phyloP scores from a whole-genome alignment of 768 basidiomycete genomes.

The Trametes villosa region DNA sequence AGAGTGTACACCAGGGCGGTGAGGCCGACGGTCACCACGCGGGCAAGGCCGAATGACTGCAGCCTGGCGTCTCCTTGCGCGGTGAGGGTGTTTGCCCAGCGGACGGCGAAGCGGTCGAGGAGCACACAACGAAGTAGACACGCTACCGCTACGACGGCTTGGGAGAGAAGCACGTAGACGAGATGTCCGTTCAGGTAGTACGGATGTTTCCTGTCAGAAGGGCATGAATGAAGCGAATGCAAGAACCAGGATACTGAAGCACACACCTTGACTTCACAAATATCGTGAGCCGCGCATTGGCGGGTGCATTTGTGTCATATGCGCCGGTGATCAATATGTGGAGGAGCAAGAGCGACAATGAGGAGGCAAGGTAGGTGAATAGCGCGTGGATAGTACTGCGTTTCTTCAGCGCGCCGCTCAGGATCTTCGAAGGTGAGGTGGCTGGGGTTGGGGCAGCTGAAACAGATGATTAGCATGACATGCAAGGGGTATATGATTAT shows the following conservation, averaged over 20 bases:
- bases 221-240: neutral
- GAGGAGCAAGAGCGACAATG: slow-evolving; percentile 46
- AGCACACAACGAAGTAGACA: slow-evolving; percentile 64
- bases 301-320: slow-evolving; percentile 35
- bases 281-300: slow-evolving; percentile 50
- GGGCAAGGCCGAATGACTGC: slow-evolving; percentile 24
- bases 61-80: slow-evolving; percentile 5
- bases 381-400: slow-evolving; percentile 50
- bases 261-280: slow-evolving; percentile 73
- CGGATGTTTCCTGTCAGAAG: slow-evolving; percentile 63
- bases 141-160: slow-evolving; percentile 48
- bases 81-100: slow-evolving; percentile 29
- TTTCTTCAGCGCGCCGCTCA: slow-evolving; percentile 52
- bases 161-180: slow-evolving; percentile 60
- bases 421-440: slow-evolving; percentile 54
- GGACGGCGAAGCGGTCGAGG: slow-evolving; percentile 57
- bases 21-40: slow-evolving; percentile 21
- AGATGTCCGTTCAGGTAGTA: slow-evolving; percentile 73
- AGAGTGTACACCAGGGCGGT: slow-evolving; percentile 18
- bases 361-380: slow-evolving; percentile 51
- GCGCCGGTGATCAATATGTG: slow-evolving; percentile 46
- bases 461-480: neutral
- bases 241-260: neutral
- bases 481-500: slow-evolving; percentile 19
- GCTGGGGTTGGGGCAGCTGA: slow-evolving; percentile 50